Percentiles rank a stretch among this genome's conserved stretches.
phyloP scores from a whole-genome alignment of 2,329 filamentous ascomycete species.

The Epichloe aotearoae region DNA sequence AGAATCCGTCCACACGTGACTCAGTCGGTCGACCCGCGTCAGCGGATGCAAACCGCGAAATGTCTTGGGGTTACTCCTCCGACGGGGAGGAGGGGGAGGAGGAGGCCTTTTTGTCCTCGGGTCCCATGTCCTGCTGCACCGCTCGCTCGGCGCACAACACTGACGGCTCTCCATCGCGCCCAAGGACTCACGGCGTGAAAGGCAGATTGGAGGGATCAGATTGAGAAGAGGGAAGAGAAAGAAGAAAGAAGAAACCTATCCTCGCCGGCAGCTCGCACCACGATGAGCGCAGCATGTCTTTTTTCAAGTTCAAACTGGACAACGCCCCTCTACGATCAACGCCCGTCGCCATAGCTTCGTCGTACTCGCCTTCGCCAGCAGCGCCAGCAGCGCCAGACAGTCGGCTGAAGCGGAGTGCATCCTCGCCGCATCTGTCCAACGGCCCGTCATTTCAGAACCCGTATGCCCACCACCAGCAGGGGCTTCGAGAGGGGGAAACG shows the following conservation, averaged over 20 bases:
- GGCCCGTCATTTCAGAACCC: neutral
- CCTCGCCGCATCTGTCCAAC: neutral
- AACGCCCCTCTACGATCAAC: neutral
- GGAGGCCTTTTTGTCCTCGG: neutral
- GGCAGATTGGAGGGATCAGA: neutral
- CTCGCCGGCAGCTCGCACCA: neutral
- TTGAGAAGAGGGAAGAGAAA: neutral
- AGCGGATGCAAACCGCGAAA: neutral
- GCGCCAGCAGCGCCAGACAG: neutral
- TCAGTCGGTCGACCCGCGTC: neutral
- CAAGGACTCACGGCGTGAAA: neutral
- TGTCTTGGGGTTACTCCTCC: neutral
- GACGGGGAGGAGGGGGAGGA: neutral
- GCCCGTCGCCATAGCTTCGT: neutral
- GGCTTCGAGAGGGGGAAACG: neutral
- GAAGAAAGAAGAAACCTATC: neutral
- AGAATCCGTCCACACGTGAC: slow-evolving; percentile 1
- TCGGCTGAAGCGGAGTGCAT: neutral
- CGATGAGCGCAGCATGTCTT: slow-evolving; percentile 5
- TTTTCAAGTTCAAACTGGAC: slow-evolving; percentile 6
- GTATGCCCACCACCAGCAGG: neutral
- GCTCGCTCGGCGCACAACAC: neutral
- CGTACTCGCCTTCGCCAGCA: neutral
- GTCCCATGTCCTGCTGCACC: neutral
- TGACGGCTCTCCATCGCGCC: neutral